Evolutionary conservation across 1,284 basidiomycete genomes (phyloP), one percentile per base, ranked within the genome.

Genomic region (Apiotrichum domesticum): DNA sequence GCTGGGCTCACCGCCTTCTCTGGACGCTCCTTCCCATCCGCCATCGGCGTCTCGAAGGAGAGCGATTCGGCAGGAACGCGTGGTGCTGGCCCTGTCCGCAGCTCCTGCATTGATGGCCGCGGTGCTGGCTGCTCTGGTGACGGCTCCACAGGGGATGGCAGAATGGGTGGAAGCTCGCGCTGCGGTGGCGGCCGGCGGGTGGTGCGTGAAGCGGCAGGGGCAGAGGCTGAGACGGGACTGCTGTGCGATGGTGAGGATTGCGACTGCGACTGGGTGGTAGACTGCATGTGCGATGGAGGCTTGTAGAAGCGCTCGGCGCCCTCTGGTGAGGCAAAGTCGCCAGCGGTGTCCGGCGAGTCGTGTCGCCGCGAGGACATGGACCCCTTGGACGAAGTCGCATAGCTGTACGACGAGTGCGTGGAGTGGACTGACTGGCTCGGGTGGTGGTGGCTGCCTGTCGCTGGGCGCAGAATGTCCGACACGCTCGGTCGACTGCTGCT

Each of bases 1-100:
- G 53, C 54, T 2, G 59, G 63, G 48, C 60, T 59, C 8, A 46
- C 57, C 13, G 59, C 42, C 37, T 56, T 51, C 48, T 53, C 47
- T 3, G 52, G 53, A 11, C 45, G n/a, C 11, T 54, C 57, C 29
- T 54, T 21, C 13, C 43, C 40, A 3, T 52, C 11, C 6, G 48
- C 46, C 15, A 42, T 40, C n/a, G 47, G 51, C 9, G 55, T 52
- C 35, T 50, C 48, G 21, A 21, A 21, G 21, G 21, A 21, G 21
- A 21, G 21, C 21, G 21, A 21, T 21, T 21, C 21, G 21, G 21
- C 21, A 39, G 37, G 8, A 39, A 35, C 11, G 11, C 21, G 39
- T 14, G 35, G 29, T 44, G 37, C 37, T 39, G 37, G 37, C 37
- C 8, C 37, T 39, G 37, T 8, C 37, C 37, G 37, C 37, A 8